phyloP scores from a whole-genome alignment of 129 eudicot genomes.

The Lactuca sativa region DNA sequence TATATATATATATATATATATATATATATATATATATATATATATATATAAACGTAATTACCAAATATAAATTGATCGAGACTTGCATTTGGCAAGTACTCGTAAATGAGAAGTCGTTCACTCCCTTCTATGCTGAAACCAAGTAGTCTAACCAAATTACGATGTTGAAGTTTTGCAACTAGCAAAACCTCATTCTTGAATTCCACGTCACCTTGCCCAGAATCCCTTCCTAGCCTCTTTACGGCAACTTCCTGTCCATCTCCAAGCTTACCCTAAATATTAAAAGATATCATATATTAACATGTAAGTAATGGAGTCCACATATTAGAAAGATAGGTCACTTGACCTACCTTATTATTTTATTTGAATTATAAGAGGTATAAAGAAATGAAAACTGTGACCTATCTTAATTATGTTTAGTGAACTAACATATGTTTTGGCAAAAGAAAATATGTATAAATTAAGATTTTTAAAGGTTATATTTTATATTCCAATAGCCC shows the following conservation, averaged over 20 bases:
- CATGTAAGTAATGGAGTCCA: not conserved
- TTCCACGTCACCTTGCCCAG: slow-evolving; percentile 28
- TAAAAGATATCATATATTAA: not conserved
- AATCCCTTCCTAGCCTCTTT: slow-evolving; percentile 26
- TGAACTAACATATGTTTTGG: no score
- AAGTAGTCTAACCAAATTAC: slow-evolving; percentile 34
- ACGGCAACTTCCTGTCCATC: slow-evolving; percentile 36
- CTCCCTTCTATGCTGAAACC: slow-evolving; percentile 26
- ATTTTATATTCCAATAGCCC: no score
- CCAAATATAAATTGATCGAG: slow-evolving; percentile 35
- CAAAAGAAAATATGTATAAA: no score
- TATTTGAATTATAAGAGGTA: no score
- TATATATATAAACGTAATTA: not conserved
- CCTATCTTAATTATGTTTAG: no score
- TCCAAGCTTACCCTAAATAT: slow-evolving; percentile 26
- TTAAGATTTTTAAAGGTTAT: no score
- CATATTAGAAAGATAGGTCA: no score
- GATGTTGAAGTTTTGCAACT: slow-evolving; percentile 36
- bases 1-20: no score
- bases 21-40: not conserved
- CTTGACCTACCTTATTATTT: no score
- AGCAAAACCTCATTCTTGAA: slow-evolving; percentile 34
- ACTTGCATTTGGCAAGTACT: slow-evolving; percentile 36
- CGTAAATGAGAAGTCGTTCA: slow-evolving; percentile 33
- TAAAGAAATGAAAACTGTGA: no score